Base-by-base conservation (phyloP, 306 rosid species). In the Corylus avellana region DNA sequence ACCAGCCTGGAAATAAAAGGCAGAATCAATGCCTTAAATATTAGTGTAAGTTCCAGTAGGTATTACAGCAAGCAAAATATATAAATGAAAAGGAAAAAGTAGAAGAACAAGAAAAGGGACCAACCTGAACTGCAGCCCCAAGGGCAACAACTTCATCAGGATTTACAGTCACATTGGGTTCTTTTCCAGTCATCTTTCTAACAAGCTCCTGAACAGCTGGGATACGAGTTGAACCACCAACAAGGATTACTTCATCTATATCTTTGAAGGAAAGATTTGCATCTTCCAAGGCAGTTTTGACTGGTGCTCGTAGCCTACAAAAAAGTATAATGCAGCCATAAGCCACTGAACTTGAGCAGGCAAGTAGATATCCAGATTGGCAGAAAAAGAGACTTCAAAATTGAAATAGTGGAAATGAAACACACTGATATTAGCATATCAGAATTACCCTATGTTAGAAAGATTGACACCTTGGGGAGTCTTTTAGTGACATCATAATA, bases 91-190 rank as follows among this genome's bases (percentile, higher is more conserved):
- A 20, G 29, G 63, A 57, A 57, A 57, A 20, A 57, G 8, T 14
- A 20, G 29, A 55, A 55, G 59, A 37, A 66, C n/a, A 66, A 66
- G 48, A 37, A 0, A 53, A 3, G 20, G 20, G 57, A 35, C 83
- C 42, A 57, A 93, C 98, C 94, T 92, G 97, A 80, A 92, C 98
- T 46, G 98, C 96, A 84, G 98, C 98, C 14, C 98, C 98, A 54
- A 94, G 86, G n/a, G 98, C 97, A 73, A 94, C 97, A 85, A 94
- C 98, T 89, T 94, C 98, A 84, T 94, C 93, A 44, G 97, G 98
- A 79, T 94, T 94, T 62, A 94, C 98, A 1, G 96, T 91, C 72
- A 90, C 92, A 80, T 94, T 94, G 12, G 98, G 98, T 29, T 92
- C 98, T 83, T 92, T 94, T 49, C 97, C 90, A 70, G 87, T 92